phyloP scores from a whole-genome alignment of 441 rosid genomes.

The Pelargonium cotyledonis region DNA sequence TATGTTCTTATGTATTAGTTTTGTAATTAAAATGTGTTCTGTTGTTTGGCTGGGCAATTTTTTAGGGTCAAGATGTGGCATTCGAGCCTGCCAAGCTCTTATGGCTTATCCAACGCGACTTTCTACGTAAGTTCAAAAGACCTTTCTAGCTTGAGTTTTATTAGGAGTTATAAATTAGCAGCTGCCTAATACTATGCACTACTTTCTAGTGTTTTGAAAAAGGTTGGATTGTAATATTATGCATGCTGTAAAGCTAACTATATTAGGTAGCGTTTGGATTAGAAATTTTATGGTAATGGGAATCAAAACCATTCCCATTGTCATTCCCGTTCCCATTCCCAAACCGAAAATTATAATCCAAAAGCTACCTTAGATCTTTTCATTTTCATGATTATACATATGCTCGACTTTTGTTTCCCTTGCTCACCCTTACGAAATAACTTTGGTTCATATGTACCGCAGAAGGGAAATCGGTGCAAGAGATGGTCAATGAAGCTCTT shows the following conservation, averaged over 20 bases:
- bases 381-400: neutral
- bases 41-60: constrained; percentile 19
- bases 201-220: too few relatives aligned
- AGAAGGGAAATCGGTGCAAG: constrained; percentile 96
- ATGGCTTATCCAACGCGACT: constrained; percentile 99
- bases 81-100: constrained; percentile 92
- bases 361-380: too few relatives aligned
- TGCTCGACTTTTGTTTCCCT: constrained; percentile 8
- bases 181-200: constrained; percentile 12
- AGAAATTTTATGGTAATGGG: too few relatives aligned
- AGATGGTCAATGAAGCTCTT: constrained; percentile 96
- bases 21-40: constrained; percentile 20
- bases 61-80: constrained; percentile 94
- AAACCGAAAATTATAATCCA: too few relatives aligned
- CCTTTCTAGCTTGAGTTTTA: constrained; percentile 13
- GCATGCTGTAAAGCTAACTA: neutral
- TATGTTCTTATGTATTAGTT: constrained; percentile 14
- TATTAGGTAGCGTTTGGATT: too few relatives aligned
- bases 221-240: constrained; percentile 7
- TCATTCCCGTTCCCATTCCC: too few relatives aligned
- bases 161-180: constrained; percentile 8
- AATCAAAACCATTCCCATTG: too few relatives aligned
- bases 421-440: constrained; percentile 16
- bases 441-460: constrained; percentile 26
- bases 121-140: constrained; percentile 65